Evolutionary conservation across 2,329 filamentous ascomycete species (phyloP), one percentile per base, ranked within the genome.

Genomic region (Byssothecium circinans): DNA sequence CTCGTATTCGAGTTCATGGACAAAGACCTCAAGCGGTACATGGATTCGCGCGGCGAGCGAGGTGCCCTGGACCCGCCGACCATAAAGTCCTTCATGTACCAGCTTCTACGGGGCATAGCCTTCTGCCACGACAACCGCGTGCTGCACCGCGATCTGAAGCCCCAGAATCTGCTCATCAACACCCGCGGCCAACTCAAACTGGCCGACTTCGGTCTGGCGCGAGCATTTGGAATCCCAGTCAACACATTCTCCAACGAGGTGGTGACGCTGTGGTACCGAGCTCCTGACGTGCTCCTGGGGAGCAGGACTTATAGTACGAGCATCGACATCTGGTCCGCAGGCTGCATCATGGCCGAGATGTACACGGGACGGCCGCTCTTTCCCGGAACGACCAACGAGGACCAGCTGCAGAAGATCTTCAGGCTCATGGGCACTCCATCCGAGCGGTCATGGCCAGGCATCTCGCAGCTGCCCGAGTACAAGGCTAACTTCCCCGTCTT

Each of bases 281-380:
- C 94, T 1, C 94, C 94, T 0, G 94, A 99, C 64, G 94, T 99
- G 38, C 81, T 99, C 42, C 82, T 99, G 37, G 94, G 94, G 43
- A 94, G 88, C 63, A 81, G 94, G 57, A 97, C 94, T 18, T 99
- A 99, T 77, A 99, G 96, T 75, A 99, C 94, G n/a, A 95, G 90
- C 74, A 97, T 99, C 71, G 94, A 99, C 67, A 97, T 99, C 69
- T 99, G 94, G 94, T 96, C 90, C 6, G 94, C 94, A 6, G 94
- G 94, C 47, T 99, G 94, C 73, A 99, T 99, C 78, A 97, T 99
- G 94, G 94, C 94, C 8, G 94, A 99, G 75, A 96, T 99, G 91
- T 97, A 95, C 73, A 96, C 92, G 0, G 94, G 94, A 3, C 83
- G 94, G 15, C 94, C 94, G 0, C 81, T 99, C 6, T 99, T 99